phyloP scores from a whole-genome alignment of 2,329 filamentous ascomycete species.

The Penicillium psychrosexuale region DNA sequence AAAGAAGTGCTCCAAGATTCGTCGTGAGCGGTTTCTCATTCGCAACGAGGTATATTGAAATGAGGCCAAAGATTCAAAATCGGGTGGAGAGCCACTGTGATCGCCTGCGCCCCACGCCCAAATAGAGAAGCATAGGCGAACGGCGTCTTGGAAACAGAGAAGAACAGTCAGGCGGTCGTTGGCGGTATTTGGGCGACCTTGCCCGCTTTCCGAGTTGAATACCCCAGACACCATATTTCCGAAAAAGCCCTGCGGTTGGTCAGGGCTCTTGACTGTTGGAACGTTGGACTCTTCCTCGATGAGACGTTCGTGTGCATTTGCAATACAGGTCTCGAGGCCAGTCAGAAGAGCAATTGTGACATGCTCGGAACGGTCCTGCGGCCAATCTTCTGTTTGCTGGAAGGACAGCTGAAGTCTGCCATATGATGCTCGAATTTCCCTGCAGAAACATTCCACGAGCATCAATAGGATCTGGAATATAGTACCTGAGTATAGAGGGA shows the following conservation, averaged over 20 bases:
- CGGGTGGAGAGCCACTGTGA: slow-evolving; percentile 47
- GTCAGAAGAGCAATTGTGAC: slow-evolving; percentile 75
- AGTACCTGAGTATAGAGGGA: slow-evolving; percentile 77
- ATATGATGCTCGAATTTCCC: slow-evolving; percentile 72
- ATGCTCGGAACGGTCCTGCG: slow-evolving; percentile 56
- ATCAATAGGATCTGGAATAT: slow-evolving; percentile 91
- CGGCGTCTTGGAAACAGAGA: slow-evolving; percentile 93
- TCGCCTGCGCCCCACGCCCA: slow-evolving; percentile 83
- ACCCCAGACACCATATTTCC: slow-evolving; percentile 92
- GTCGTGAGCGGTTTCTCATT: slow-evolving; percentile 82
- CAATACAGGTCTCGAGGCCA: slow-evolving; percentile 85
- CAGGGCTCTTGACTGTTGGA: slow-evolving; percentile 69
- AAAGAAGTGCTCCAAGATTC: slow-evolving; percentile 89
- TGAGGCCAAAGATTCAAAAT: slow-evolving; percentile 69
- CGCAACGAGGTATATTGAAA: slow-evolving; percentile 87
- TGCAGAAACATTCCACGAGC: slow-evolving; percentile 83
- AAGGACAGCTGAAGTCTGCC: slow-evolving; percentile 58
- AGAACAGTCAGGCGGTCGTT: slow-evolving; percentile 92
- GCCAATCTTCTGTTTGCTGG: slow-evolving; percentile 40
- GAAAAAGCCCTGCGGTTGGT: slow-evolving; percentile 83
- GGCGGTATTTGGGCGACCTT: slow-evolving; percentile 77
- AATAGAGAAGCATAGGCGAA: slow-evolving; percentile 85
- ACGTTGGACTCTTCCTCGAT: slow-evolving; percentile 70
- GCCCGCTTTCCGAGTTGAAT: slow-evolving; percentile 73
- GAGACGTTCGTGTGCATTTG: slow-evolving; percentile 79